Evolutionary conservation across 2,329 filamentous ascomycete genomes (phyloP).

Genomic region (Scedosporium aurantiacum): DNA sequence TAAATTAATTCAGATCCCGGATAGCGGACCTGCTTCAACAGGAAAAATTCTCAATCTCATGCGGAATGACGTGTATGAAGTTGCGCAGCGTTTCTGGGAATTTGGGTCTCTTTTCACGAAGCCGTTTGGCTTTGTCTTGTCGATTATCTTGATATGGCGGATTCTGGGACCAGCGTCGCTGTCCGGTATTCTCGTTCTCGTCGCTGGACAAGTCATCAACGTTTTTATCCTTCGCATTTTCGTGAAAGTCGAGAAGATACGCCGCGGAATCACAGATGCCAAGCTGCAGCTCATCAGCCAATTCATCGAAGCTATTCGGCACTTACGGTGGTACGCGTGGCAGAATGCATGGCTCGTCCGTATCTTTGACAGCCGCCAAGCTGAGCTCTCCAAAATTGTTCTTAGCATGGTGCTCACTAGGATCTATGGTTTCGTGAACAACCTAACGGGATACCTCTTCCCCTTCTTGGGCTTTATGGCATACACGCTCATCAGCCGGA

Average conservation of each 20-base stretch:
- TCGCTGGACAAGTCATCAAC: constrained; percentile 60
- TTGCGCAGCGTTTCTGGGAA: constrained; percentile 81
- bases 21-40: constrained; percentile 55
- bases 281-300: constrained; percentile 74
- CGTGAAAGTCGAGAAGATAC: constrained; percentile 56
- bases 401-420: constrained; percentile 52
- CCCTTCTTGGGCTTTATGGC: constrained; percentile 73
- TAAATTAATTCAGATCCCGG: background rate
- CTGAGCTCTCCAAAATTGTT: constrained; percentile 55
- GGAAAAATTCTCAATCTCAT: constrained; percentile 87
- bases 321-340: constrained; percentile 75
- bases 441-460: constrained; percentile 61
- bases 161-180: constrained; percentile 74
- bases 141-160: constrained; percentile 61
- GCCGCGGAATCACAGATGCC: constrained; percentile 63
- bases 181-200: constrained; percentile 58
- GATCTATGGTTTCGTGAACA: constrained; percentile 57
- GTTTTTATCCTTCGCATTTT: constrained; percentile 54
- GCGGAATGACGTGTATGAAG: constrained; percentile 70
- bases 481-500: constrained; percentile 61
- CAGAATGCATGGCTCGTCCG: constrained; percentile 61
- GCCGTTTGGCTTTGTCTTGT: constrained; percentile 65
- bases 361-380: constrained; percentile 56
- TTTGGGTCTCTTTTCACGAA: constrained; percentile 65
- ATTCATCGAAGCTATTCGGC: constrained; percentile 76